Evolutionary conservation across 2,329 filamentous ascomycete species (phyloP).

Genomic region (Nemania sp.): DNA sequence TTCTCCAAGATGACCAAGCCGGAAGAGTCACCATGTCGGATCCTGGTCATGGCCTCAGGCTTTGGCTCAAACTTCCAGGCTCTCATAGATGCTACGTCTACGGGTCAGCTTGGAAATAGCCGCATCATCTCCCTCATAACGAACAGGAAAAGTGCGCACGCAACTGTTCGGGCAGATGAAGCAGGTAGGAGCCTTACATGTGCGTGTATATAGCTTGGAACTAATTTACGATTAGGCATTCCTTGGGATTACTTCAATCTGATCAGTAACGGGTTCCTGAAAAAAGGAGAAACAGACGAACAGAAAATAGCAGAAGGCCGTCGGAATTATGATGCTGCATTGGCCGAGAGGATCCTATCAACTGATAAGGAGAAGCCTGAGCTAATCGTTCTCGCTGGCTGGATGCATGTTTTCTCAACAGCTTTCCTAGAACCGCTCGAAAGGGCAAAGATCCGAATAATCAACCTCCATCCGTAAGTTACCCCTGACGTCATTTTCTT

Average conservation of each 20-base stretch:
- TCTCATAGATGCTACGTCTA: too few relatives aligned
- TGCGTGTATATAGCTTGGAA: too few relatives aligned
- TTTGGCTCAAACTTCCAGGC: too few relatives aligned
- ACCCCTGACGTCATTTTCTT: neutral
- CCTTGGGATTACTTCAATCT: conserved; percentile 82
- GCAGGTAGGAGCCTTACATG: too few relatives aligned
- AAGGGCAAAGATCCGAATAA: conserved; percentile 65
- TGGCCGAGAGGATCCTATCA: conserved; percentile 68
- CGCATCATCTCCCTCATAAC: too few relatives aligned
- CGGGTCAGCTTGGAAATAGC: too few relatives aligned
- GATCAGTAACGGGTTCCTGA: conserved; percentile 67
- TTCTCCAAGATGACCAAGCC: too few relatives aligned
- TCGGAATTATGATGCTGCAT: conserved; percentile 71
- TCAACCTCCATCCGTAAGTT: conserved; percentile 72
- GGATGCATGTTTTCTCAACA: conserved; percentile 81
- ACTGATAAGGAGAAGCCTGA: conserved; percentile 71
- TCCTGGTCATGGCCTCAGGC: too few relatives aligned
- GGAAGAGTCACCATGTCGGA: too few relatives aligned
- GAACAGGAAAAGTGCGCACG: too few relatives aligned
- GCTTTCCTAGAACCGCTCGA: conserved; percentile 74
- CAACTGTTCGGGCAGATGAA: too few relatives aligned
- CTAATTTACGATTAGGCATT: too few relatives aligned
- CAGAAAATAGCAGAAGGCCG: conserved; percentile 59
- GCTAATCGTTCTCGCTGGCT: conserved; percentile 79
- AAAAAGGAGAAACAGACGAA: conserved; percentile 63